Evolutionary conservation across 2,329 filamentous ascomycete species (phyloP), one percentile per base, ranked within the genome.

Genomic region (Thelonectria rubi): DNA sequence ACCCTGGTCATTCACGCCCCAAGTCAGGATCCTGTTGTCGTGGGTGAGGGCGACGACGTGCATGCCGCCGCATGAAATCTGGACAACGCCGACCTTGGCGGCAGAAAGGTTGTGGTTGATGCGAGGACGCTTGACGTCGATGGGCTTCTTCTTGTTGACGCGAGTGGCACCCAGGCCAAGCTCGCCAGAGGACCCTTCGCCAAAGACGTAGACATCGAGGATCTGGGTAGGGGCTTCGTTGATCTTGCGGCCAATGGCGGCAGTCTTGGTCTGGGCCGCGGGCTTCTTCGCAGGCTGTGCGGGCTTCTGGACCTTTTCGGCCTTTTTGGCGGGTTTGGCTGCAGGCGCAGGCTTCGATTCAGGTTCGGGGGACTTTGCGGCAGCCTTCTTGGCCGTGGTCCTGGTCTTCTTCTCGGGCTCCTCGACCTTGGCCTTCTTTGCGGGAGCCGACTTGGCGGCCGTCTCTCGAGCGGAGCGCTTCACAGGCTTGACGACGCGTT

Each of bases 1-100:
- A 65, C 91, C 90, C 72, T 93, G 88, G 73, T 96, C 92, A 74
- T 95, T 95, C 69, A 95, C 92, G 55, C 92, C 92, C 92, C 92
- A 96, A 26, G 91, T 93, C 55, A 93, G 80, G 68, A 96, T 91
- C 78, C 88, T 89, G 81, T 93, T 92, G 76, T 94, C 90, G 68
- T 88, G 85, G 51, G 92, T 94, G 54, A 95, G 79, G 3, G 89
- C 91, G 64, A 91, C 81, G 54, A 84, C 88, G 77, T 96, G 92
- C 91, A 96, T 94, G 58, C 91, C 92, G 63, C 92, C 92, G 62
- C 89, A 88, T 52, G 91, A 88, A 59, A 96, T 78, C 76, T 91
- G 88, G 2, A 95, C 91, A 37, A 95, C 85, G 34, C 91, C 91
- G 30, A 92, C 82, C 9, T 89, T 88, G 60, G 87, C 86, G 70